Evolutionary conservation across 2,329 filamentous ascomycete genomes (phyloP), one percentile per base, ranked within the genome.

Genomic region (Podosphaera xanthii): DNA sequence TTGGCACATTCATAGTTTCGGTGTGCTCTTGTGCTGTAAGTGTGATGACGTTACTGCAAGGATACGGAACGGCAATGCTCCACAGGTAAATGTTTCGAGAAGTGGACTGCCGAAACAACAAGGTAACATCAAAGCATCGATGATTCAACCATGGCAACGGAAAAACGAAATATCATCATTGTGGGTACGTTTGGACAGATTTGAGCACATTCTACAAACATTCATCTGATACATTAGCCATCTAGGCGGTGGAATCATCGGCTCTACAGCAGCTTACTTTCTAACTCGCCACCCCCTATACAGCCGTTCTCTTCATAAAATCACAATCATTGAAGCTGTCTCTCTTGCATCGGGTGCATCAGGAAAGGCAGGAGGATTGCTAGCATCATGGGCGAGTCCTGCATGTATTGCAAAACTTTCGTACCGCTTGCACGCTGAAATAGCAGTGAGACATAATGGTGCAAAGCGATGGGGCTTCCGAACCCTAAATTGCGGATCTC

Each of bases 311-410:
- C 78, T 80, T 58, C 87, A 95, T 70, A 83, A 76, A 58, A 84
- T 97, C 66, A 94, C 86, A 0, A 76, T 98, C 36, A 77, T 97
- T 59, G 92, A 98, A 74, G 89, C 92, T 0, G 82, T 82, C 2
- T 77, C 82, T 52, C 83, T 97, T 63, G 92, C 92, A 5, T 81
- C 87, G n/a, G 91, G 87, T 33, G 91, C 92, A 44, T 95, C 89
- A 7, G 92, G 92, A 48, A 97, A 96, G 72, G 91, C 92, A 0
- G 92, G 92, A 14, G 92, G 92, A 0, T 76, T 98, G 3, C 77
- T 98, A 31, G 92, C 84, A 0, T 75, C 90, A 14, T 97, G 91
- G 89, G 92, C 91, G 0, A 96, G 95, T 68, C 92, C 92, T 0
- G 76, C 75, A 60, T 84, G 80, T 66, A 81, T 97, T 46, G 91